Conservation (phyloP, 1,139 yeast genomes). For the Blastobotrys aristatus region DNA sequence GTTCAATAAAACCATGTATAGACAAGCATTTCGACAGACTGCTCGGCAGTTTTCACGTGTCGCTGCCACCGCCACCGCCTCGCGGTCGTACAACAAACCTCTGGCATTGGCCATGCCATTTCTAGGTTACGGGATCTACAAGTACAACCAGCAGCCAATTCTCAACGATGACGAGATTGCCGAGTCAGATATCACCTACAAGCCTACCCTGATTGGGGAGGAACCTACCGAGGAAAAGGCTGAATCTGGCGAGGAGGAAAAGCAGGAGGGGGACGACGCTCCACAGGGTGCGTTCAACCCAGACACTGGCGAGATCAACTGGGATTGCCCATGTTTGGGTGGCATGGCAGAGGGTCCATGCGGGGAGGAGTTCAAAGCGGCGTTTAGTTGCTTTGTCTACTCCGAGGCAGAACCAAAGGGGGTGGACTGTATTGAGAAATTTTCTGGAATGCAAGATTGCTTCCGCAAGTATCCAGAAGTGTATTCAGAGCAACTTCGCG, state of each 20-base stretch:
- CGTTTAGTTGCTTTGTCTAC: slow-evolving; percentile 92
- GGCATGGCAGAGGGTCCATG: slow-evolving; percentile 99
- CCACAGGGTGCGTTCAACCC: slow-evolving; percentile 79
- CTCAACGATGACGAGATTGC: slow-evolving; percentile 13
- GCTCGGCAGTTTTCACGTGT: slow-evolving; percentile 1
- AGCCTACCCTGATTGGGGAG: slow-evolving; percentile 3
- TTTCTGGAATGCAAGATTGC: slow-evolving; percentile 89
- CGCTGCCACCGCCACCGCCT: background rate
- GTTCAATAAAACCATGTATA: background rate
- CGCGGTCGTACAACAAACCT: background rate
- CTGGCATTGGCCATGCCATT: slow-evolving; percentile 11
- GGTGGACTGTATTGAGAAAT: slow-evolving; percentile 89
- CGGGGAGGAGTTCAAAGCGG: slow-evolving; percentile 95
- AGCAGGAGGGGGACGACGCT: slow-evolving; percentile 18
- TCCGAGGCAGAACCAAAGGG: slow-evolving; percentile 97
- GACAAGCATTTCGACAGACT: slow-evolving; percentile 9
- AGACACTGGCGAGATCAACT: slow-evolving; percentile 97
- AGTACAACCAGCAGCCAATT: slow-evolving; percentile 10
- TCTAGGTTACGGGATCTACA: slow-evolving; percentile 12
- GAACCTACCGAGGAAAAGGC: background rate
- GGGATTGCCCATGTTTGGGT: slow-evolving; percentile 99
- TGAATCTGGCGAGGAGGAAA: background rate
- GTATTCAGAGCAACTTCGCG: slow-evolving; percentile 85
- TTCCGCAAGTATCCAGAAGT: slow-evolving; percentile 92
- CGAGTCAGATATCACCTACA: slow-evolving; percentile 7